These are phyloP conservation scores for Bacidia rubella DNA, from an alignment of 495 filamentous ascomycete species.

Conservation along the genomic window DNA sequence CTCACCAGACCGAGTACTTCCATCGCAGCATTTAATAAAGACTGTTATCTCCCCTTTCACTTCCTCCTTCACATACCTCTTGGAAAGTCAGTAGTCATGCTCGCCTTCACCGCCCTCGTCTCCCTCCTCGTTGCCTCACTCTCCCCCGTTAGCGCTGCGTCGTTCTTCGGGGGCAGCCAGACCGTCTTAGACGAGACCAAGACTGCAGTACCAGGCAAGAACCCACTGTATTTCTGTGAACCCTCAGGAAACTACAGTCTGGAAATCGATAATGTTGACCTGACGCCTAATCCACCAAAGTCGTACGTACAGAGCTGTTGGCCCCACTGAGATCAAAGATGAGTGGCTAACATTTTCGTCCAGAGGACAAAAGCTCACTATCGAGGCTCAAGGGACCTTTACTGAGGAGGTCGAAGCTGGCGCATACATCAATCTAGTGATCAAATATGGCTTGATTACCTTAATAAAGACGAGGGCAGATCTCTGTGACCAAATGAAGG, in stretches of 20 bases:
- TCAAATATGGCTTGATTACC: slow-evolving; percentile 90
- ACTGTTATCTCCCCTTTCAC: too few relatives aligned
- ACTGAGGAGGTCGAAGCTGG: slow-evolving; percentile 55
- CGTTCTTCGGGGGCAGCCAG: slow-evolving; percentile 19
- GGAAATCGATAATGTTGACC: slow-evolving; percentile 61
- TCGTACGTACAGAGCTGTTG: slow-evolving; percentile 45
- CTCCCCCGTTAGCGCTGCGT: slow-evolving; percentile 16
- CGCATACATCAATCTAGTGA: slow-evolving; percentile 63
- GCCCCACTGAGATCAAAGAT: neutral
- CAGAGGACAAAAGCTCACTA: slow-evolving; percentile 68
- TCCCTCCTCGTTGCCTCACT: slow-evolving; percentile 19
- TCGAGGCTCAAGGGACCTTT: slow-evolving; percentile 63
- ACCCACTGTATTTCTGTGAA: slow-evolving; percentile 61
- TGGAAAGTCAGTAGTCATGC: neutral
- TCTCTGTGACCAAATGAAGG: slow-evolving; percentile 74
- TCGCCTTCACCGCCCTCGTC: slow-evolving; percentile 10
- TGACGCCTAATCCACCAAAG: slow-evolving; percentile 74
- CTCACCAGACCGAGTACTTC: neutral
- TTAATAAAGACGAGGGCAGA: slow-evolving; percentile 66
- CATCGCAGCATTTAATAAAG: neutral
- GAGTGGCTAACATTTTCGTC: too few relatives aligned
- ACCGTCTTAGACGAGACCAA: slow-evolving; percentile 20
- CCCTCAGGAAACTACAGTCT: slow-evolving; percentile 48
- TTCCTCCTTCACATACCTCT: too few relatives aligned
- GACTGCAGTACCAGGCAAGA: slow-evolving; percentile 53